These are phyloP conservation scores for Geotrichum cucujoidarum DNA, from an alignment of 1,139 yeast genomes.

Conservation along the genomic window DNA sequence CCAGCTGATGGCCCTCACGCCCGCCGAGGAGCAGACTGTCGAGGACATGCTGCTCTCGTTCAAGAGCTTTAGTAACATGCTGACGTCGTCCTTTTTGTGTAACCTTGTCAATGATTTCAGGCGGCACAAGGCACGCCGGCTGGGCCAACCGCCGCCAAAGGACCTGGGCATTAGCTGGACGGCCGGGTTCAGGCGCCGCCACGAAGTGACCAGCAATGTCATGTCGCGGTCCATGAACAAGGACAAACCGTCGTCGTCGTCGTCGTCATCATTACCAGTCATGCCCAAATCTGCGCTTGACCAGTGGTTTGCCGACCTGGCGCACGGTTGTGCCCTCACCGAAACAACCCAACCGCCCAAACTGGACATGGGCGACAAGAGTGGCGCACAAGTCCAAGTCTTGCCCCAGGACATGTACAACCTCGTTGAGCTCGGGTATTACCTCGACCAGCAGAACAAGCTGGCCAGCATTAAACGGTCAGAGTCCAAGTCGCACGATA, in stretches of 20 bases:
- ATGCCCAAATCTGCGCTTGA: neutral
- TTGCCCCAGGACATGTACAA: conserved; percentile 4
- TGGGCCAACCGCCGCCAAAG: conserved; percentile 1
- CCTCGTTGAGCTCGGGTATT: conserved; percentile 11
- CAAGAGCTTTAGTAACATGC: conserved; percentile 9
- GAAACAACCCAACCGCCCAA: neutral
- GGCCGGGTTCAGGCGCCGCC: conserved; percentile 14
- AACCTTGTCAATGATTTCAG: conserved; percentile 14
- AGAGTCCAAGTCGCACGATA: neutral
- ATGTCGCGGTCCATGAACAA: conserved; percentile 12
- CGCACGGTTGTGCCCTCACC: neutral
- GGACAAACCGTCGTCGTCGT: neutral
- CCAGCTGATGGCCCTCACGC: conserved; percentile 17
- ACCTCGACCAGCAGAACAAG: neutral
- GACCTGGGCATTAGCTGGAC: conserved; percentile 17
- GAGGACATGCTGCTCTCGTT: conserved; percentile 13
- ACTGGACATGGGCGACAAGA: too few species aligned
- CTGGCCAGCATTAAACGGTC: conserved; percentile 5
- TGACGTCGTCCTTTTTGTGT: conserved; percentile 16
- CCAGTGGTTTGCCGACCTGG: conserved; percentile 8
- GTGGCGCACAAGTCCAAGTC: neutral
- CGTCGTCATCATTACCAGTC: neutral
- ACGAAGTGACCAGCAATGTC: conserved; percentile 7
- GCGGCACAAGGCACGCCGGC: conserved; percentile 3
- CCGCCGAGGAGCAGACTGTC: conserved; percentile 10